A percentile compares a stretch with the other conserved stretches of the same genome.
phyloP scores from a whole-genome alignment of 176 grass and related monocot species.

The Aegilops longissima region DNA sequence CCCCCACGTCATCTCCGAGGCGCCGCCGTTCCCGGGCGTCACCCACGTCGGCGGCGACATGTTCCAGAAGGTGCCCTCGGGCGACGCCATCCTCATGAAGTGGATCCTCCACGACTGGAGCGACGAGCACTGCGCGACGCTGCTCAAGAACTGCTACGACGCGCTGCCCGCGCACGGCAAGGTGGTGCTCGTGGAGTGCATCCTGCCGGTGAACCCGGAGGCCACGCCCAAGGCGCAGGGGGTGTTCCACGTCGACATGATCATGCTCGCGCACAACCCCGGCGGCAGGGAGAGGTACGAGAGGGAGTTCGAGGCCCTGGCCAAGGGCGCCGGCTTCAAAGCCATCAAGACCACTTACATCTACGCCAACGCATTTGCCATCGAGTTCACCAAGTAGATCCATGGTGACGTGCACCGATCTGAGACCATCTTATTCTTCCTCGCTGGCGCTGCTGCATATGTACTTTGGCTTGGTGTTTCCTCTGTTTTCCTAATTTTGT shows the following conservation, averaged over 20 bases:
- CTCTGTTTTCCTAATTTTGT: not conserved
- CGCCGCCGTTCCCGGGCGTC: conserved; percentile 75
- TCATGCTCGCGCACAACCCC: conserved; percentile 98
- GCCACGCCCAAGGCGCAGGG: conserved; percentile 59
- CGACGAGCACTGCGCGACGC: conserved; percentile 62
- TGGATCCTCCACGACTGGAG: conserved; percentile 99
- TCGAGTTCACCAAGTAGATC: conserved; percentile 83
- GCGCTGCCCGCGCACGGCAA: conserved; percentile 74
- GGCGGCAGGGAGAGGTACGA: conserved; percentile 84
- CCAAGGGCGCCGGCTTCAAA: conserved; percentile 51
- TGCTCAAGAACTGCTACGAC: conserved; percentile 91
- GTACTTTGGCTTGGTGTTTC: conserved; percentile 21
- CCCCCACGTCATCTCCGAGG: conserved; percentile 94
- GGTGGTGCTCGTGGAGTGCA: conserved; percentile 77
- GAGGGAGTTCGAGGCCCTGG: conserved; percentile 71
- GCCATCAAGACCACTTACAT: conserved; percentile 58
- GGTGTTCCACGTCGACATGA: conserved; percentile 74
- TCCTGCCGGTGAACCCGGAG: conserved; percentile 63
- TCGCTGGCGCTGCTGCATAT: not conserved
- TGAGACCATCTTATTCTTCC: not conserved
- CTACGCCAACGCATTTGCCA: conserved; percentile 53
- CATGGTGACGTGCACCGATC: not conserved
- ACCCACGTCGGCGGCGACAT: conserved; percentile 84
- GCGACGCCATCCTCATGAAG: conserved; percentile 96
- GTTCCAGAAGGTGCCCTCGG: conserved; percentile 63